Evolutionary conservation across 2,329 filamentous ascomycete species (phyloP), one percentile per base, ranked within the genome.

Genomic region (Penicillium sp.): DNA sequence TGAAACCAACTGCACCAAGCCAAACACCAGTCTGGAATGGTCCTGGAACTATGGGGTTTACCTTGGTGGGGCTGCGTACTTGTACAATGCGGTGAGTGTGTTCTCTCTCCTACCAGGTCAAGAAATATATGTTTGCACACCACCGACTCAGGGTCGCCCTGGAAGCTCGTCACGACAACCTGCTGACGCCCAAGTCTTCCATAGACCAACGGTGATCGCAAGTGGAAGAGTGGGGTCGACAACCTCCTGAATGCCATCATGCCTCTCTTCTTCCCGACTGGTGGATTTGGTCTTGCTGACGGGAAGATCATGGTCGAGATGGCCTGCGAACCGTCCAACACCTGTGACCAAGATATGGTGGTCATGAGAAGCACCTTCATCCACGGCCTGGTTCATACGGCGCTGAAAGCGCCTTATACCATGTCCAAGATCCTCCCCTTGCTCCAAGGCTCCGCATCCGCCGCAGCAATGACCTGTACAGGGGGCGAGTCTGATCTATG

Each of bases 321-420:
- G 3, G 73, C 80, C 11, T 90, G 86, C 68, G 85, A 88, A 57
- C 64, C 73, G 2, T 68, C 59, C 1, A 53, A 63, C n/a, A 76
- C 69, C 27, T 90, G 87, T 71, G 82, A 82, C 43, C 73, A 77
- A 39, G 85, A 89, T 59, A 84, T 88, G 74, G 65, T 79, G 46
- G 79, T 78, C 1, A 88, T 84, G 76, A 87, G 87, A 68, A 83
- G 83, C 37, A 83, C 83, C 55, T 72, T 86, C 12, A 76, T 81
- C 56, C 78, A 83, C 33, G 85, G 82, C 78, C 71, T 87, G 56
- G 73, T 80, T 2, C 72, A 76, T 25, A 74, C 78, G 1, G 76
- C 79, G 4, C 75, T 83, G 56, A 48, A 87, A n/a, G 83, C 79
- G 0, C 84, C 84, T 0, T 76, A 76, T 46, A 82, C 78, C 1